These are phyloP conservation scores for Acacia confusa DNA, from an alignment of 306 rosid species.

Conservation along the genomic window DNA sequence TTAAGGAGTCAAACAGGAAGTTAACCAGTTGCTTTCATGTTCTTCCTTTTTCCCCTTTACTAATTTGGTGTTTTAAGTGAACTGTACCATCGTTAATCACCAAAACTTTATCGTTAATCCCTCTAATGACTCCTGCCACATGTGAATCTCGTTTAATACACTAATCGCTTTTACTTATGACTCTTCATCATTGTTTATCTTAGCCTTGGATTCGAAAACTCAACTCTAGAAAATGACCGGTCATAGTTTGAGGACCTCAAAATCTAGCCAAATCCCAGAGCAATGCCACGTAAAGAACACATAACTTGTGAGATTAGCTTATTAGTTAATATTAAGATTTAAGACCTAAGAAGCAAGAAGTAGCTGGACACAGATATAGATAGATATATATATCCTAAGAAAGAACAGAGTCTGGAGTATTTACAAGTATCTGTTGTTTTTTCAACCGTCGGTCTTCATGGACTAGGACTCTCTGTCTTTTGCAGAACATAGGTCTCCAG, in stretches of 20 bases:
- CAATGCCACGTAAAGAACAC: background rate
- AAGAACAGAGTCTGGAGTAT: background rate
- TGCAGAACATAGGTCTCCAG: conserved; percentile 1
- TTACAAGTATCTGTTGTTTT: background rate
- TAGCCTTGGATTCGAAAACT: conserved; percentile 33
- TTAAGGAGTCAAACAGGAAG: conserved; percentile 43
- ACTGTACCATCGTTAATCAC: conserved; percentile 25
- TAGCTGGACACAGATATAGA: background rate
- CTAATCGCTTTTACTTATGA: background rate
- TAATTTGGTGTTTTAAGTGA: conserved; percentile 35
- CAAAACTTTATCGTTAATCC: conserved; percentile 10
- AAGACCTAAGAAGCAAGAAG: background rate
- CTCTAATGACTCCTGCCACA: conserved; percentile 5
- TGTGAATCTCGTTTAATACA: conserved; percentile 2
- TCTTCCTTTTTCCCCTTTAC: conserved; percentile 25
- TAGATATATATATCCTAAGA: background rate
- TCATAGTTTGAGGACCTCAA: conserved; percentile 1
- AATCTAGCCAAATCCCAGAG: background rate
- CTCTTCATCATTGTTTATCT: conserved; percentile 13
- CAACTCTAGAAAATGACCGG: background rate
- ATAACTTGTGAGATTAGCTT: background rate
- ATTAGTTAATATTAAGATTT: background rate
- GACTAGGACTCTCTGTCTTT: background rate
- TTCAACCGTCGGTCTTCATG: background rate
- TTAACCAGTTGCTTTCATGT: conserved; percentile 46